Evolutionary conservation across 202 grass and related monocot genomes (phyloP).

Genomic region (Dendrocalamus latiflorus): DNA sequence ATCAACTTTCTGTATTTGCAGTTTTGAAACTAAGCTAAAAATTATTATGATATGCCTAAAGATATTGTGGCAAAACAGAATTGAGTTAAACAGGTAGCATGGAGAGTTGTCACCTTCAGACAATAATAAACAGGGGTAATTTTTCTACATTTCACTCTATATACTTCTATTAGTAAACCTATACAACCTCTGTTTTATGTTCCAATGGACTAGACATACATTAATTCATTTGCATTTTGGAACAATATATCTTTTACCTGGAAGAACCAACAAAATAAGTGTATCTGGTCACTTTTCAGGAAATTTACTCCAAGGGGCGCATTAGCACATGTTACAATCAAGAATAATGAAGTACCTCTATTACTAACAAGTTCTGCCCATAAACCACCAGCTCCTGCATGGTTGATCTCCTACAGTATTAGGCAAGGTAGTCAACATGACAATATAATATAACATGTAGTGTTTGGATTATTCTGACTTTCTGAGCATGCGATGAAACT

Average conservation of each 20-base stretch:
- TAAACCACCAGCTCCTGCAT: constrained; percentile 77
- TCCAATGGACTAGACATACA: neutral
- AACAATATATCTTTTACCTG: neutral
- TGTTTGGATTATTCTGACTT: neutral
- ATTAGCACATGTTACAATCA: neutral
- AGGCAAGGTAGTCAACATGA: neutral
- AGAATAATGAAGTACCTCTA: constrained; percentile 41
- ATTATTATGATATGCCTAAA: neutral
- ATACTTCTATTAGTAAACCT: neutral
- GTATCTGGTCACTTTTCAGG: neutral
- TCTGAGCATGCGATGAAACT: neutral
- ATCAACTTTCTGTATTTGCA: neutral
- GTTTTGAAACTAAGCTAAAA: neutral
- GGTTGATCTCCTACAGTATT: constrained; percentile 73
- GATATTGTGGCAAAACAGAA: neutral
- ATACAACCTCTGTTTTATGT: neutral
- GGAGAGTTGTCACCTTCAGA: neutral
- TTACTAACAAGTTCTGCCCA: constrained; percentile 81
- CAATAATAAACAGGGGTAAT: neutral
- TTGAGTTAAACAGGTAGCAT: neutral
- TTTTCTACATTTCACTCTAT: neutral
- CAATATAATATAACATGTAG: neutral
- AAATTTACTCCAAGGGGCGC: neutral
- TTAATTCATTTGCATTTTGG: neutral
- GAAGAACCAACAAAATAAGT: neutral